Evolutionary conservation across 805 yeast genomes (phyloP).

Genomic region (Candida silvicultrix): DNA sequence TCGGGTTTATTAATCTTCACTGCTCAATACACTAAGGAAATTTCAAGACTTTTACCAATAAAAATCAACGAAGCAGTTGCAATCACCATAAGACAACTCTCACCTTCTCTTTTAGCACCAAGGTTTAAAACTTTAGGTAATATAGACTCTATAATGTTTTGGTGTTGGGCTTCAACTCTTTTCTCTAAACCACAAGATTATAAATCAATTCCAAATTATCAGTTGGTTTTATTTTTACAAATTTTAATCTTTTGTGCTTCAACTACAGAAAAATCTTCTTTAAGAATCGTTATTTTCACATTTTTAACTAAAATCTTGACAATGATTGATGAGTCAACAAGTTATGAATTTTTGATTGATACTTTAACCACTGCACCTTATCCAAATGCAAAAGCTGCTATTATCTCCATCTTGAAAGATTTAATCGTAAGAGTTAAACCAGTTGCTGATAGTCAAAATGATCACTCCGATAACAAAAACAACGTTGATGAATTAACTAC

Average conservation of each 20-base stretch:
- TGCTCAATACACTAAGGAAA: slow-evolving; percentile 18
- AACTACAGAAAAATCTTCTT: slow-evolving; percentile 28
- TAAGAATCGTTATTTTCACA: slow-evolving; percentile 44
- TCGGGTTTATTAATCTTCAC: slow-evolving; percentile 26
- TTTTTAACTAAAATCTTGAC: slow-evolving; percentile 60
- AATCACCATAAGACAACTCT: slow-evolving; percentile 31
- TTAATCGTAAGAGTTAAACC: slow-evolving; percentile 36
- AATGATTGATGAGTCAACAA: slow-evolving; percentile 44
- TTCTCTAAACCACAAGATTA: slow-evolving; percentile 16
- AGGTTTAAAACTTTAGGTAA: slow-evolving; percentile 17
- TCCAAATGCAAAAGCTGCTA: slow-evolving; percentile 49
- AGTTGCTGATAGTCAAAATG: no score
- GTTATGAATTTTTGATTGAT: slow-evolving; percentile 58
- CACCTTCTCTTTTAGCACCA: slow-evolving; percentile 31
- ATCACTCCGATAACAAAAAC: no score
- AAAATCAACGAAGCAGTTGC: slow-evolving; percentile 28
- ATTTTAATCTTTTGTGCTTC: slow-evolving; percentile 32
- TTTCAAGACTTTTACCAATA: slow-evolving; percentile 8
- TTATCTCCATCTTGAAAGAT: slow-evolving; percentile 66
- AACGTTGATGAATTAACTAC: no score
- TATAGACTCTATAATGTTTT: slow-evolving; percentile 25
- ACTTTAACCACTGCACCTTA: slow-evolving; percentile 63
- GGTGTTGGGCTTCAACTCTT: slow-evolving; percentile 31
- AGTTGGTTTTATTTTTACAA: slow-evolving; percentile 34
- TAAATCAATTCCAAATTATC: slow-evolving; percentile 24